Evolutionary conservation across 1,284 basidiomycete genomes (phyloP).

Genomic region (Coriolopsis trogii): DNA sequence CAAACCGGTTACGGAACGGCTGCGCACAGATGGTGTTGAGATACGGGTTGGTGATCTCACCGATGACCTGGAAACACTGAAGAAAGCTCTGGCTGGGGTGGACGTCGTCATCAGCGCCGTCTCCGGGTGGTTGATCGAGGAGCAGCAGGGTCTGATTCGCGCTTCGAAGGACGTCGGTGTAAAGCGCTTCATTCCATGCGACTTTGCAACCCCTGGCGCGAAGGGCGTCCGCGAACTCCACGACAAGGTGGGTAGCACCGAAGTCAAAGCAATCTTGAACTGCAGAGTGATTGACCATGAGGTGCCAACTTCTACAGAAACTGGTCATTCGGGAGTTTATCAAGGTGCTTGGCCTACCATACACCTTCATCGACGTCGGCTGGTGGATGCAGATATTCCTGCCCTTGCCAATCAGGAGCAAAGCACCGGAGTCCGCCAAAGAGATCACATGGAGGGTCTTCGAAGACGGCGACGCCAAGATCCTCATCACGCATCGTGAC

Average conservation of each 20-base stretch:
- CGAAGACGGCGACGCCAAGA: slow-evolving; percentile 15
- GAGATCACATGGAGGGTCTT: not conserved
- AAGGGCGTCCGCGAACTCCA: slow-evolving; percentile 8
- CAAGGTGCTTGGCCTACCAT: slow-evolving; percentile 15
- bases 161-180: slow-evolving; percentile 21
- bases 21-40: slow-evolving; percentile 14
- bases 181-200: slow-evolving; percentile 17
- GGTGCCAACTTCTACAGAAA: slow-evolving; percentile 19
- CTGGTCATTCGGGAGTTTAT: slow-evolving; percentile 21
- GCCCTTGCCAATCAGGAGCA: slow-evolving; percentile 4
- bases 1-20: slow-evolving; percentile 10
- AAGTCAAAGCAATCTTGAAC: too few relatives aligned
- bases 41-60: slow-evolving; percentile 19
- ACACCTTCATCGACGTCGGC: slow-evolving; percentile 31
- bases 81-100: slow-evolving; percentile 17
- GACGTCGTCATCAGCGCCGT: slow-evolving; percentile 20
- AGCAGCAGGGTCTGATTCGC: slow-evolving; percentile 22
- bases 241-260: slow-evolving; percentile 8
- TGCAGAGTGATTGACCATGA: too few relatives aligned
- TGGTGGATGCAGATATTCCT: slow-evolving; percentile 29
- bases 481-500: slow-evolving; percentile 19
- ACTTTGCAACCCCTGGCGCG: slow-evolving; percentile 16
- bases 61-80: slow-evolving; percentile 11
- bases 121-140: not conserved
- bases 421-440: not conserved